Evolutionary conservation across 192 early-diverging fungal species (phyloP).

Genomic region (Coemansia sp.): DNA sequence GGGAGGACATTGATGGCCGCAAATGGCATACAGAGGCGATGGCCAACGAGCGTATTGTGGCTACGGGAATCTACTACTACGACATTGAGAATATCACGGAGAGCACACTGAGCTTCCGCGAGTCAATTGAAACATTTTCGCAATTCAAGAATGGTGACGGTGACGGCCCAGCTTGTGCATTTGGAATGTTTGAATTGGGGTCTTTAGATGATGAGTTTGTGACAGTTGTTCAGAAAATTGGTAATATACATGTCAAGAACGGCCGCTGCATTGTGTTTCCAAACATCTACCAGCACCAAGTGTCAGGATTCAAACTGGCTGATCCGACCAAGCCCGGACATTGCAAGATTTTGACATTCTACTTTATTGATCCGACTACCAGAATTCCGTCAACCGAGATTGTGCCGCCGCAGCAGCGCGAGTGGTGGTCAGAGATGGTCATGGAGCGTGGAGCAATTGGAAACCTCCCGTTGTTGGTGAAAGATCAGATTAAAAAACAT

Average conservation of each 20-base stretch:
- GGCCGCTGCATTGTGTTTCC: slow-evolving; percentile 71
- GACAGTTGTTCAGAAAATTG: slow-evolving; percentile 46
- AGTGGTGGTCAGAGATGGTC: slow-evolving; percentile 38
- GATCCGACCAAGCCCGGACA: slow-evolving; percentile 63
- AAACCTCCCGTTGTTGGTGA: slow-evolving; percentile 25
- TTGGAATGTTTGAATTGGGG: slow-evolving; percentile 35
- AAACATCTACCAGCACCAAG: slow-evolving; percentile 70
- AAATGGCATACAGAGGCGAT: slow-evolving; percentile 69
- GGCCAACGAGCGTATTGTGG: slow-evolving; percentile 68
- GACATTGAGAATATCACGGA: slow-evolving; percentile 66
- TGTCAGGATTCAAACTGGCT: slow-evolving; percentile 59
- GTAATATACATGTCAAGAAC: slow-evolving; percentile 43
- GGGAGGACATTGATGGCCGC: slow-evolving; percentile 56
- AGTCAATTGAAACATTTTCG: background rate
- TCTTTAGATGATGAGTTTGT: background rate
- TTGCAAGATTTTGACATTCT: slow-evolving; percentile 69
- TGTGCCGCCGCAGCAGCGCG: slow-evolving; percentile 67
- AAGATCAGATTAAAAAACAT: slow-evolving; percentile 14
- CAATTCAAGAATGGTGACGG: slow-evolving; percentile 13
- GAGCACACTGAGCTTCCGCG: slow-evolving; percentile 60
- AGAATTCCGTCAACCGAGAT: slow-evolving; percentile 57
- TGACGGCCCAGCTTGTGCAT: slow-evolving; percentile 27
- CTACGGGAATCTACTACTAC: slow-evolving; percentile 75
- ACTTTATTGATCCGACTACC: slow-evolving; percentile 65
- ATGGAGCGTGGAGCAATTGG: slow-evolving; percentile 1